Evolutionary conservation across 192 early-diverging fungal genomes (phyloP).

Genomic region (Coemansia sp.): DNA sequence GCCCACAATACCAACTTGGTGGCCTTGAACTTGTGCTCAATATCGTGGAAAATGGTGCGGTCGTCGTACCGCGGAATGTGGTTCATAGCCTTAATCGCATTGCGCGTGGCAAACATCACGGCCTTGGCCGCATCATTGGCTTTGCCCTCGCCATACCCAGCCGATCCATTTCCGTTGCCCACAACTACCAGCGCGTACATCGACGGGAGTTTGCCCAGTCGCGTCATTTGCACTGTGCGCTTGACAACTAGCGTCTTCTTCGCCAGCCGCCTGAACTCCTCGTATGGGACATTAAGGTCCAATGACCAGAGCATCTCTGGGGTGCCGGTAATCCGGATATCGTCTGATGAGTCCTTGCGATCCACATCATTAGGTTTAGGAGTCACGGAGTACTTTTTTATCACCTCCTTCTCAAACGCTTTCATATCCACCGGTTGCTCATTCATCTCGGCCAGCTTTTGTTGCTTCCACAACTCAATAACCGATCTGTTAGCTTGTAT

Average conservation of each 20-base stretch:
- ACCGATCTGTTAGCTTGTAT: conserved; percentile 43
- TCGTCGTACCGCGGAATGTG: conserved; percentile 87
- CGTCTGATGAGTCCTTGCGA: conserved; percentile 13
- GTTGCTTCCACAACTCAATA: conserved; percentile 50
- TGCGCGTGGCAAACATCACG: conserved; percentile 81
- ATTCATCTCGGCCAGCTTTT: conserved; percentile 33
- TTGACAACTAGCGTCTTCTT: conserved; percentile 74
- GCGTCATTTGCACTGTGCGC: conserved; percentile 76
- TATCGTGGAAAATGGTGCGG: conserved; percentile 86
- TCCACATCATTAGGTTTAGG: no score
- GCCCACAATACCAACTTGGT: conserved; percentile 77
- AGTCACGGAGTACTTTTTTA: no score
- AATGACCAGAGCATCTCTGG: conserved; percentile 49
- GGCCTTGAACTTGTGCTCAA: conserved; percentile 87
- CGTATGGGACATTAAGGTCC: conserved; percentile 55
- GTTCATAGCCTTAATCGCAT: conserved; percentile 86
- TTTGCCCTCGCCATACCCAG: conserved; percentile 92
- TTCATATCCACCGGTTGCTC: conserved; percentile 9
- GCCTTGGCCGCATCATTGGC: conserved; percentile 75
- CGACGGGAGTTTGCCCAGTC: conserved; percentile 75
- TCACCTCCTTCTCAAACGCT: conserved; percentile 6
- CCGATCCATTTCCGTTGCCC: conserved; percentile 87
- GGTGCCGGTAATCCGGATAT: no score
- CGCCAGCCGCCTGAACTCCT: conserved; percentile 59
- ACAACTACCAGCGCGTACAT: conserved; percentile 94